A percentile compares a stretch with the other conserved stretches of the same genome.
Evolutionary conservation across 2,329 filamentous ascomycete species (phyloP).

Genomic region (Colletotrichum brevisporum): DNA sequence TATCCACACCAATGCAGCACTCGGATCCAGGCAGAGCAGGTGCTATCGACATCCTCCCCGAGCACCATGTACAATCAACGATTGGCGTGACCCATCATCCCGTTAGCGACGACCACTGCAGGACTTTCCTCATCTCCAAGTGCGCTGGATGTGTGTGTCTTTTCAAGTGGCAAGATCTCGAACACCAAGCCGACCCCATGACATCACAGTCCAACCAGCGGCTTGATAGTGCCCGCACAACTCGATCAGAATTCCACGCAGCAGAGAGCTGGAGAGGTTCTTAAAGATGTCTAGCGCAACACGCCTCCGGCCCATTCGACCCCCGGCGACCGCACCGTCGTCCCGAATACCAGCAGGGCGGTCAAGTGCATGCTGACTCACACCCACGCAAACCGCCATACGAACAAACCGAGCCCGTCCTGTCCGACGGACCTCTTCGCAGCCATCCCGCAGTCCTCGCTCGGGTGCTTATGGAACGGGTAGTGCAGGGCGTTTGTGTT

Average conservation of each 20-base stretch:
- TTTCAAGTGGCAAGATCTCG: background rate
- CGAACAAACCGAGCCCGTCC: slow-evolving; percentile 22
- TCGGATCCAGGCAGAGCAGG: too few relatives aligned
- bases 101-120: slow-evolving; percentile 2
- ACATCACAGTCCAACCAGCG: background rate
- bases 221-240: slow-evolving; percentile 17
- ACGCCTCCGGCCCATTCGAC: background rate
- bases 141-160: slow-evolving; percentile 1
- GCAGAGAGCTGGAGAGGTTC: background rate
- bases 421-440: background rate
- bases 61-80: slow-evolving; percentile 6
- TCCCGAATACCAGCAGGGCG: too few relatives aligned
- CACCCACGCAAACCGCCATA: slow-evolving; percentile 14
- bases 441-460: background rate
- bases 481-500: background rate
- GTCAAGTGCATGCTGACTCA: too few relatives aligned
- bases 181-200: background rate
- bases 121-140: slow-evolving; percentile 16
- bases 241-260: slow-evolving; percentile 5
- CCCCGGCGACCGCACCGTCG: too few relatives aligned
- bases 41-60: background rate
- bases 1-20: too few relatives aligned
- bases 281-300: slow-evolving; percentile 14
- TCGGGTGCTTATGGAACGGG: background rate
- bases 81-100: background rate